Conservation (phyloP, 129 eudicot species). For the Saposhnikovia divaricata region DNA sequence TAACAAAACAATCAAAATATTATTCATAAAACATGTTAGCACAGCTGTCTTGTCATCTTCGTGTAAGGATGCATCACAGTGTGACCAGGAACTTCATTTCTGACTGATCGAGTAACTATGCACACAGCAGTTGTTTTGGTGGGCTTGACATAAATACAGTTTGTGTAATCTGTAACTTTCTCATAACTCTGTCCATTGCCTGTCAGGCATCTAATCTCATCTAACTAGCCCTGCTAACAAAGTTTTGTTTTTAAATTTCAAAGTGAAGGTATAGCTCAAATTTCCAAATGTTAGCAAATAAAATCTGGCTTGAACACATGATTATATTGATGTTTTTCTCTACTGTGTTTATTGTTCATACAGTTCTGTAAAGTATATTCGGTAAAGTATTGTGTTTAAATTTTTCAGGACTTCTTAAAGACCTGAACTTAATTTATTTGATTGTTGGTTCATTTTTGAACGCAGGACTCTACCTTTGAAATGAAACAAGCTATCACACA, state of each 20-base stretch:
- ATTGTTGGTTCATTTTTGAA: slow-evolving; percentile 5
- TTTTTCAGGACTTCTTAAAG: not conserved
- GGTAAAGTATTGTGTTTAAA: not conserved
- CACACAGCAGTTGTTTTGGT: slow-evolving; percentile 9
- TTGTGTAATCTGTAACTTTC: not conserved
- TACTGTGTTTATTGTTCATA: too few species aligned
- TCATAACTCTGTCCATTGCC: not conserved
- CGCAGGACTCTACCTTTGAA: slow-evolving; percentile 53
- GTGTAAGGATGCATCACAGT: not conserved
- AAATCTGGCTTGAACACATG: not conserved
- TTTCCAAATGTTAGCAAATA: not conserved
- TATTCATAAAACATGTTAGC: too few species aligned
- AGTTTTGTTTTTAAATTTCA: not conserved
- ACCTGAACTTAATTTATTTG: not conserved
- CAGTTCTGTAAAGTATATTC: too few species aligned
- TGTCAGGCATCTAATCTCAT: not conserved
- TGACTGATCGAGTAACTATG: not conserved
- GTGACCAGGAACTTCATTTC: not conserved
- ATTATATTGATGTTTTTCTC: not conserved
- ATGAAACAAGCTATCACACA: slow-evolving; percentile 51
- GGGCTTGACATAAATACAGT: not conserved
- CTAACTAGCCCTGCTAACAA: not conserved
- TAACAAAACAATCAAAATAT: too few species aligned
- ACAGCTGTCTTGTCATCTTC: not conserved
- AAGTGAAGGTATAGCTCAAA: not conserved